Conservation (phyloP, 352 stramenopile species). For the Phytopythium mirpurense region DNA sequence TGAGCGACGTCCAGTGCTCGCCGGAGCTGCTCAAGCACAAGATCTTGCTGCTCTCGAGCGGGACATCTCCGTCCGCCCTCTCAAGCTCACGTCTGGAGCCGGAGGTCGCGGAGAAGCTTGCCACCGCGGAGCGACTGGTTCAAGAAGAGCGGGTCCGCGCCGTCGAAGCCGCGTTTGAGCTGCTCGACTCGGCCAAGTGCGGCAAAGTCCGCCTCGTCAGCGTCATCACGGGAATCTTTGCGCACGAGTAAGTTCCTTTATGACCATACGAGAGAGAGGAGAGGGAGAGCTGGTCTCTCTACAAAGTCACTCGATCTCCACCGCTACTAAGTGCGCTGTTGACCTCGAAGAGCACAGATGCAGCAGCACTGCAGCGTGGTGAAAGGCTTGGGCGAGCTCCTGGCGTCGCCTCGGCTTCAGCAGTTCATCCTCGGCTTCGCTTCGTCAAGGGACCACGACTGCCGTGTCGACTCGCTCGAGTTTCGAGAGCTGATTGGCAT, state of each 20-base stretch:
- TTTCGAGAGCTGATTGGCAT: conserved; percentile 53
- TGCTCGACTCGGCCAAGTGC: conserved; percentile 26
- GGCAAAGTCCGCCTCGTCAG: conserved; percentile 53
- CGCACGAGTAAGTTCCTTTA: conserved; percentile 37
- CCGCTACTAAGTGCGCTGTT: conserved; percentile 8
- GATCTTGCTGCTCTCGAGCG: conserved; percentile 48
- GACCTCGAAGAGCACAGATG: conserved; percentile 3
- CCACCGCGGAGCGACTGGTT: conserved; percentile 13
- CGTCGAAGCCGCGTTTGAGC: conserved; percentile 45
- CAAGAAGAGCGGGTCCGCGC: conserved; percentile 24
- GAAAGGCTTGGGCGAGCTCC: conserved; percentile 36
- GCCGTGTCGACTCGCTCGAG: conserved; percentile 22
- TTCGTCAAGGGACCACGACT: conserved; percentile 19
- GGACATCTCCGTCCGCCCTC: conserved; percentile 28
- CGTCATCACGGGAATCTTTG: conserved; percentile 47
- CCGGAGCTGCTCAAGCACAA: conserved; percentile 46
- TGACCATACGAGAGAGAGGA: not conserved
- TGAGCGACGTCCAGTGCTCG: conserved; percentile 45
- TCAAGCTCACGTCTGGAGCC: conserved; percentile 33
- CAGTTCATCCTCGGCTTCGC: conserved; percentile 59
- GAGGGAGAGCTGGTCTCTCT: not conserved
- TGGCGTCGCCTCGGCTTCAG: conserved; percentile 38
- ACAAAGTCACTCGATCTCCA: too few relatives aligned
- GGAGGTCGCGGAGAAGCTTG: conserved; percentile 44
- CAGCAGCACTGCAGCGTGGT: conserved; percentile 41